Conservation (phyloP, 148 eudicot genomes). For the Vaccinium darrowii region DNA sequence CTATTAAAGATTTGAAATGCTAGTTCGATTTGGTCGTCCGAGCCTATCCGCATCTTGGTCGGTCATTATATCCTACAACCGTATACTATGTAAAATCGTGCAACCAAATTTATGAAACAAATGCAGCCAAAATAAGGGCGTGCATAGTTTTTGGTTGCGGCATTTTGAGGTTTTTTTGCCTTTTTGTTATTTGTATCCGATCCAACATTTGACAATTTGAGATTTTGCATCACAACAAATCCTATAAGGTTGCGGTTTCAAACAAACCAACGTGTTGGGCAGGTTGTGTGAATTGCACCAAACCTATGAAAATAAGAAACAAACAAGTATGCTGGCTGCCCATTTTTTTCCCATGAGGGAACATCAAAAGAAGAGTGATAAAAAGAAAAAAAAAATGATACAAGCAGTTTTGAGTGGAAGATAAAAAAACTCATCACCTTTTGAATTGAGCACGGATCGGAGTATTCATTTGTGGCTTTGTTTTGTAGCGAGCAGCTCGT, state of each 20-base stretch:
- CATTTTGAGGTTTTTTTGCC: neutral
- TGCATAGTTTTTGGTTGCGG: neutral
- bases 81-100: too few relatives aligned
- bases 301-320: neutral
- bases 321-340: neutral
- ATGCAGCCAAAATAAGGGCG: neutral
- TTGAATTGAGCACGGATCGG: too few relatives aligned
- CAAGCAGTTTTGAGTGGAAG: neutral
- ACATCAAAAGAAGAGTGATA: neutral
- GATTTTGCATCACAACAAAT: neutral
- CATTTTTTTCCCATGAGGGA: too few relatives aligned
- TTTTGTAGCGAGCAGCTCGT: too few relatives aligned
- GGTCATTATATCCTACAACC: too few relatives aligned
- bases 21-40: too few relatives aligned
- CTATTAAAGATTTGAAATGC: too few relatives aligned
- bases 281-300: neutral
- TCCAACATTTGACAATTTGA: neutral
- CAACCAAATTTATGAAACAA: too few relatives aligned
- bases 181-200: neutral
- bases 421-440: too few relatives aligned
- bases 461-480: too few relatives aligned
- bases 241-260: neutral
- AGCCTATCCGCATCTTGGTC: too few relatives aligned
- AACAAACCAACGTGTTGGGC: neutral
- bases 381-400: too few relatives aligned